phyloP scores from a whole-genome alignment of 768 basidiomycete species.

The Rubroboletus satanas region DNA sequence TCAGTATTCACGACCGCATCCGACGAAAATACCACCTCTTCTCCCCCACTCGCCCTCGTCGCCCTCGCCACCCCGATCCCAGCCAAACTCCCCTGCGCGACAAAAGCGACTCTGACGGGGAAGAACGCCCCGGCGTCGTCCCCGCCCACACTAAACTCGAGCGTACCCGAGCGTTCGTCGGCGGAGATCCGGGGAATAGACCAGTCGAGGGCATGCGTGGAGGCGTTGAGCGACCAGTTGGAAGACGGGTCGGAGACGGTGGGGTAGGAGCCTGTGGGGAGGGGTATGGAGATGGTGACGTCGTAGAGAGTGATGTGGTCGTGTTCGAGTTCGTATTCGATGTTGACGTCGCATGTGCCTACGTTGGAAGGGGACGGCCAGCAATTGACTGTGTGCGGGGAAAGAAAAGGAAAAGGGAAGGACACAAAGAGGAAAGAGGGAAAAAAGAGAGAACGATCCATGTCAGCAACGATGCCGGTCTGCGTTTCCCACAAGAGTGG shows the following conservation, averaged over 20 bases:
- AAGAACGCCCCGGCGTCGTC: slow-evolving; percentile 85
- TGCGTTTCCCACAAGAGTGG: not conserved
- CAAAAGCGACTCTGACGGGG: slow-evolving; percentile 84
- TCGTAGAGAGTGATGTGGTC: slow-evolving; percentile 76
- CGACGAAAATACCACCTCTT: slow-evolving; percentile 51
- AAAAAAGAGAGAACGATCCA: not conserved
- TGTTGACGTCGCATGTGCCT: slow-evolving; percentile 91
- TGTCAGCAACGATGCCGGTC: not conserved
- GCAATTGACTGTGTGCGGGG: slow-evolving; percentile 66
- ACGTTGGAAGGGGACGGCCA: slow-evolving; percentile 94
- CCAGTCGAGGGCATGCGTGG: slow-evolving; percentile 84
- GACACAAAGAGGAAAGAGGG: no score
- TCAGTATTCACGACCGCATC: slow-evolving; percentile 53
- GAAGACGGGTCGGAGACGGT: slow-evolving; percentile 65
- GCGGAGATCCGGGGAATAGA: slow-evolving; percentile 63
- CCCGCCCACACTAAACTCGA: slow-evolving; percentile 87
- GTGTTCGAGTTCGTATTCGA: slow-evolving; percentile 96
- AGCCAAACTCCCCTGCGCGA: slow-evolving; percentile 74
- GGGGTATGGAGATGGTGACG: slow-evolving; percentile 85
- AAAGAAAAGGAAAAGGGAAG: not conserved
- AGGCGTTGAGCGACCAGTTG: slow-evolving; percentile 79
- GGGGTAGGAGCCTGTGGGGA: slow-evolving; percentile 85
- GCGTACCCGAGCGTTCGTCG: slow-evolving; percentile 69
- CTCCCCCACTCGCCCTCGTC: slow-evolving; percentile 47
- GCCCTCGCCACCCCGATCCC: slow-evolving; percentile 66